Evolutionary conservation across 768 basidiomycete species (phyloP).

Genomic region (Trametes maxima): DNA sequence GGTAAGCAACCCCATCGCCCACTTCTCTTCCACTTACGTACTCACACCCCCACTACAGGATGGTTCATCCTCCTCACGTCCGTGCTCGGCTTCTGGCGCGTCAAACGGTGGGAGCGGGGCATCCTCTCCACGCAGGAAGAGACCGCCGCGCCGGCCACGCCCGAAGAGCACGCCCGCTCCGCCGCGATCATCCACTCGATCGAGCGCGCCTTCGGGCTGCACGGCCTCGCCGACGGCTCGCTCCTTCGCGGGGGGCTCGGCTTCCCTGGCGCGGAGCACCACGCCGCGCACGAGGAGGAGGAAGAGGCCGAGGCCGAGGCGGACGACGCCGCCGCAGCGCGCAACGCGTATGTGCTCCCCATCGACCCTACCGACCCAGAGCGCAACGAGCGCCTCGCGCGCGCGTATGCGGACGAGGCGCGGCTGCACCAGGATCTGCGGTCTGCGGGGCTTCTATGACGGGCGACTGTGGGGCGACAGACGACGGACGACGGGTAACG

Average conservation of each 20-base stretch:
- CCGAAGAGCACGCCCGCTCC: constrained; percentile 24
- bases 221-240: constrained; percentile 31
- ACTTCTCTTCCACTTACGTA: not conserved
- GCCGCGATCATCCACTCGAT: constrained; percentile 32
- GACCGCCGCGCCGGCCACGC: constrained; percentile 25
- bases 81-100: constrained; percentile 87
- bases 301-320: constrained; percentile 5
- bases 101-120: constrained; percentile 85
- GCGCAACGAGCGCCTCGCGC: constrained; percentile 44
- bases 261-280: constrained; percentile 22
- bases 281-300: constrained; percentile 6
- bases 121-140: constrained; percentile 62
- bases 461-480: no score
- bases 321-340: constrained; percentile 6
- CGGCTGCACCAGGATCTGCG: constrained; percentile 61
- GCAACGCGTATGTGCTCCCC: constrained; percentile 43
- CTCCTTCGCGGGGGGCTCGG: constrained; percentile 36
- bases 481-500: not conserved
- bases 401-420: constrained; percentile 55
- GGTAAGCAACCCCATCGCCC: constrained; percentile 42
- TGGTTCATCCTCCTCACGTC: constrained; percentile 91
- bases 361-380: constrained; percentile 45
- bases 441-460: constrained; percentile 64
- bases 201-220: constrained; percentile 33
- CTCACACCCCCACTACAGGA: constrained; percentile 39